Percentiles rank a stretch among this genome's conserved stretches.
These are phyloP conservation scores for Peniophora sp. DNA, from an alignment of 1,284 basidiomycete species.

Conservation along the genomic window DNA sequence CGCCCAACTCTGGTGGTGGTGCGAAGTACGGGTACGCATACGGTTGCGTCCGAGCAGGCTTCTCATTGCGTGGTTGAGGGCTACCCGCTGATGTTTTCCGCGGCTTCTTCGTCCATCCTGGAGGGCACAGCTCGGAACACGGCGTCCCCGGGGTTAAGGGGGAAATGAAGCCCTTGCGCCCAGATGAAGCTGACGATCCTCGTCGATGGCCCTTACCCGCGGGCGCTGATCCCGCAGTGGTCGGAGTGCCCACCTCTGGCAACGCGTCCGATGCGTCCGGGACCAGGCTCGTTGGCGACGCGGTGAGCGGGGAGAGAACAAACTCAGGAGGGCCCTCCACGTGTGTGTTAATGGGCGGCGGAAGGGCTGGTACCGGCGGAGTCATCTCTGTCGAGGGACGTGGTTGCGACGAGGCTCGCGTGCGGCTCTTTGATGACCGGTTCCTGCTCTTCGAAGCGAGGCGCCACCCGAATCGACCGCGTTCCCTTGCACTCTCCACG, in stretches of 20 bases:
- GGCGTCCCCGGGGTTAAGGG: background rate
- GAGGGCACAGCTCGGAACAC: background rate
- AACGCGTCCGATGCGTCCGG: too few relatives aligned
- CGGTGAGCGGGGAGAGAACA: background rate
- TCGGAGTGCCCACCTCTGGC: too few relatives aligned
- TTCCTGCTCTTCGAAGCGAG: background rate
- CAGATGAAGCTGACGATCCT: background rate
- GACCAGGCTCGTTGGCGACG: too few relatives aligned
- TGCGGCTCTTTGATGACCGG: background rate
- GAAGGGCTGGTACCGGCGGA: background rate
- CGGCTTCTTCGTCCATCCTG: background rate
- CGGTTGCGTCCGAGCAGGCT: conserved; percentile 29
- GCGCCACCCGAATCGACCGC: conserved; percentile 4
- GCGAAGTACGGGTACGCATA: conserved; percentile 34
- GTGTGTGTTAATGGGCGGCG: background rate
- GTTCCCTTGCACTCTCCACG: conserved; percentile 2
- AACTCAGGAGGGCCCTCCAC: background rate
- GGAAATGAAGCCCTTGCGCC: background rate
- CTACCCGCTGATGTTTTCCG: conserved; percentile 1
- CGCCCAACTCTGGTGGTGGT: conserved; percentile 19
- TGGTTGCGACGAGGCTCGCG: background rate
- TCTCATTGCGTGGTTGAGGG: conserved; percentile 1
- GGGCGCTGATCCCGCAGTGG: too few relatives aligned
- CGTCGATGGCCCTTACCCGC: background rate
- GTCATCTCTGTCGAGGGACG: background rate